Evolutionary conservation across 805 yeast species (phyloP).

Genomic region (Huiozyma sinensis): DNA sequence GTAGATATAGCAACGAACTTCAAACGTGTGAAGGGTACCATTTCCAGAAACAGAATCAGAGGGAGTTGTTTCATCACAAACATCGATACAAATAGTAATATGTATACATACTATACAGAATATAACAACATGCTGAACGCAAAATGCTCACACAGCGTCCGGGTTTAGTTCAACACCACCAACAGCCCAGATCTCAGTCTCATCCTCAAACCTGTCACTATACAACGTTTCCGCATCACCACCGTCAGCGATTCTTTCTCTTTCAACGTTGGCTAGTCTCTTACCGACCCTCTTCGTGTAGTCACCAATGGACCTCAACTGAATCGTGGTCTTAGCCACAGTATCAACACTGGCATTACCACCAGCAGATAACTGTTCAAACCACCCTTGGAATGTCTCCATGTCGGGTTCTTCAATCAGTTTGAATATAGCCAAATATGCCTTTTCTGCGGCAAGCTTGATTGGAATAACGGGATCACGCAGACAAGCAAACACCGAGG

Average conservation of each 20-base stretch:
- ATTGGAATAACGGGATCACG: constrained; percentile 86
- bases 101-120: too few species aligned
- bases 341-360: constrained; percentile 23
- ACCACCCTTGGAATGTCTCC: constrained; percentile 54
- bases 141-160: constrained; percentile 5
- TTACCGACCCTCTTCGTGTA: constrained; percentile 84
- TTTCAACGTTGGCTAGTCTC: constrained; percentile 75
- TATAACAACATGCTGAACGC: too few species aligned
- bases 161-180: constrained; percentile 49
- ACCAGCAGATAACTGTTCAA: constrained; percentile 31
- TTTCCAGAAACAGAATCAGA: too few species aligned
- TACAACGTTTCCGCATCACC: constrained; percentile 81
- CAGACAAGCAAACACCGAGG: constrained; percentile 70
- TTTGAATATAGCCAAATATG: constrained; percentile 60
- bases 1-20: too few species aligned
- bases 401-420: constrained; percentile 56
- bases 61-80: too few species aligned
- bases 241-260: constrained; percentile 81
- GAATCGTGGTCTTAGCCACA: constrained; percentile 40
- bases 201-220: constrained; percentile 80
- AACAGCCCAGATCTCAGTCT: constrained; percentile 77
- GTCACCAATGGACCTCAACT: constrained; percentile 70
- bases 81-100: too few species aligned
- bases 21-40: too few species aligned
- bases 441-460: constrained; percentile 89